Percentiles rank a stretch among this genome's conserved stretches.
phyloP scores from a whole-genome alignment of 129 eudicot species.

The Glebionis coronaria region DNA sequence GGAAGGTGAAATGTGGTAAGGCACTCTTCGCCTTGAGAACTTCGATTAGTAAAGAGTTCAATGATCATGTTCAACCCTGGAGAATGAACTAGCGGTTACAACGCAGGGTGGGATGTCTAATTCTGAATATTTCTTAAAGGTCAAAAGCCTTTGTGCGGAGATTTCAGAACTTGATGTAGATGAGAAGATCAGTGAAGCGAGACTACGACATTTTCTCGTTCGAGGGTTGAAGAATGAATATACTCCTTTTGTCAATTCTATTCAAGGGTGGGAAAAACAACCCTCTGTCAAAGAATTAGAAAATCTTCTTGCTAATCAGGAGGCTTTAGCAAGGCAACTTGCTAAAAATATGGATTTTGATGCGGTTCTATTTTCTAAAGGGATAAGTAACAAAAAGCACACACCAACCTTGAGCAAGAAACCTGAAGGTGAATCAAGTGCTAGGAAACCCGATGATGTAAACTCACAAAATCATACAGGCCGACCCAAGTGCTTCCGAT shows the following conservation, averaged over 20 bases:
- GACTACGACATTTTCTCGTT: not conserved
- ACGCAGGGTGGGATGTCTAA: too few relatives aligned
- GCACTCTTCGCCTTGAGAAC: conserved; percentile 20
- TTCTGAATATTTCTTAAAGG: conserved; percentile 1
- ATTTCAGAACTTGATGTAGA: not conserved
- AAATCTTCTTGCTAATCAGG: conserved; percentile 20
- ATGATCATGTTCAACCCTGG: conserved; percentile 15
- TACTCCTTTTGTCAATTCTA: conserved; percentile 19
- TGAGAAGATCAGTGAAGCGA: conserved; percentile 6
- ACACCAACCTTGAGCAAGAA: not conserved
- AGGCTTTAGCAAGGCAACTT: conserved; percentile 30
- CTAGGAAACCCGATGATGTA: not conserved
- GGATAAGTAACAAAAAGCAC: not conserved
- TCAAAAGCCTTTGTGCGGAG: conserved; percentile 17
- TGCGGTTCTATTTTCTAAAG: not conserved
- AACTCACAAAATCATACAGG: not conserved
- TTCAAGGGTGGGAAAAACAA: conserved; percentile 22
- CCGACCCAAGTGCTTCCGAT: not conserved
- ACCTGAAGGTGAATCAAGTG: not conserved
- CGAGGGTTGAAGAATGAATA: conserved; percentile 22
- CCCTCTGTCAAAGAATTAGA: conserved; percentile 23
- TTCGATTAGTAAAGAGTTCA: conserved; percentile 23
- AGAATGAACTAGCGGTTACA: too few relatives aligned
- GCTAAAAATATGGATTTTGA: conserved; percentile 2
- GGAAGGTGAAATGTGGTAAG: conserved; percentile 23